Evolutionary conservation across 2,329 filamentous ascomycete species (phyloP), one percentile per base, ranked within the genome.

Genomic region (Lecanoromycetidae sp.): DNA sequence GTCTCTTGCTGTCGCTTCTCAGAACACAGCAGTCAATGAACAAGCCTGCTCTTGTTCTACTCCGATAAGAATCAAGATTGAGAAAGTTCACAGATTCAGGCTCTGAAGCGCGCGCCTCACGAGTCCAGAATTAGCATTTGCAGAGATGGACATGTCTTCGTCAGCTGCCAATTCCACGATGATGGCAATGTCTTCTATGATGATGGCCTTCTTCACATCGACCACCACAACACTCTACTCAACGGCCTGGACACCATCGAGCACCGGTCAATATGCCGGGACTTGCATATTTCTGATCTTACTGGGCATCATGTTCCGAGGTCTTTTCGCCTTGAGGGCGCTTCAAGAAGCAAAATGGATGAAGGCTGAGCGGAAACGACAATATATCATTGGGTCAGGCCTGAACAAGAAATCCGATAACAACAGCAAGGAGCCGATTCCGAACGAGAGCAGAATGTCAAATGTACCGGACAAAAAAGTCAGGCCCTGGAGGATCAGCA

Each of bases 251-350:
- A 83, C 84, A 2, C 90, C 90, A 3, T 66, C 61, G 20, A 79
- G 68, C 27, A 69, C 73, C 4, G 86, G 82, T 56, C 69, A 75
- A 50, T 96, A 95, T 64, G 87, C 86, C 1, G 90, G 79, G 47
- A 94, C 87, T 23, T 94, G 90, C 70, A 84, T 95, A 63, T 95
- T 95, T 67, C 75, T 95, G 50, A 80, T 94, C 61, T 57, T 83
- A 36, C 79, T 96, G 43, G 80, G 80, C 51, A 70, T 80, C 51
- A 58, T 82, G 48, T 79, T 82, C 59, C 83, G 88, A 44, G 66
- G 71, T 17, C 70, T 94, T 13, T 68, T 90, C 42, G 87, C 87
- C 2, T 70, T 76, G 57, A 87, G 86, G 61, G 61, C 68, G 20
- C 58, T 69, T 13, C 64, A 77, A 67, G 66, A 78, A 69, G 64